phyloP scores from a whole-genome alignment of 768 basidiomycete species.

The Cyclocybe aegerita region DNA sequence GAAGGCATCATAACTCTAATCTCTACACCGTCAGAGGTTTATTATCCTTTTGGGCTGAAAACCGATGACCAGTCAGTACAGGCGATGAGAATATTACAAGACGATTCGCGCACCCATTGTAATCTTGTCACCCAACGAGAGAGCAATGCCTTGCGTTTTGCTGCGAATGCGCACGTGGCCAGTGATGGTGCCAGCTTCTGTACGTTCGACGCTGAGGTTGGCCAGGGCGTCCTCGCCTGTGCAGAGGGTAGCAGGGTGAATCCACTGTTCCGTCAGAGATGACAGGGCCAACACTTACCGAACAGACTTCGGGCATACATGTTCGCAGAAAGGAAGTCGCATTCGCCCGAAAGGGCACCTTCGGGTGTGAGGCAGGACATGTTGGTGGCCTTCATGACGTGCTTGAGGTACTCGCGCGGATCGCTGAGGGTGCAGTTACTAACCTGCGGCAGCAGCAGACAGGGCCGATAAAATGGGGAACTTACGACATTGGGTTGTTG shows the following conservation, averaged over 20 bases:
- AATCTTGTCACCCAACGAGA: slow-evolving; percentile 90
- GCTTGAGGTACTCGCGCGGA: slow-evolving; percentile 85
- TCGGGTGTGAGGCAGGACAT: slow-evolving; percentile 97
- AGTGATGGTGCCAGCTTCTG: slow-evolving; percentile 75
- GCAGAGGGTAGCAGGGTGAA: not conserved
- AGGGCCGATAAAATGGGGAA: slow-evolving; percentile 15
- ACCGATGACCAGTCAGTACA: not conserved
- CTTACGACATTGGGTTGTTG: slow-evolving; percentile 77
- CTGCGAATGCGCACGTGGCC: slow-evolving; percentile 96
- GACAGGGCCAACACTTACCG: slow-evolving; percentile 49
- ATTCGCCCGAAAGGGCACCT: slow-evolving; percentile 92
- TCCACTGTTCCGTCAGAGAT: not conserved
- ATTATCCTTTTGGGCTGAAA: slow-evolving; percentile 20
- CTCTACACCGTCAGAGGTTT: slow-evolving; percentile 15
- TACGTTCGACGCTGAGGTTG: slow-evolving; percentile 89
- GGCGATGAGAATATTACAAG: not conserved
- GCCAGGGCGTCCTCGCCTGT: slow-evolving; percentile 94
- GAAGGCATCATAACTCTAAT: no score
- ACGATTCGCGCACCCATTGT: slow-evolving; percentile 48
- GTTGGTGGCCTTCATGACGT: slow-evolving; percentile 96
- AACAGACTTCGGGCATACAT: slow-evolving; percentile 95
- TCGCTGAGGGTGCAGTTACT: slow-evolving; percentile 44
- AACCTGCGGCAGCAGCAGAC: not conserved
- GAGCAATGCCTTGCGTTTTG: slow-evolving; percentile 96
- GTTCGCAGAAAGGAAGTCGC: slow-evolving; percentile 95